A percentile compares a stretch with the other conserved stretches of the same genome.
These are phyloP conservation scores for Sambucus nigra DNA, from an alignment of 129 eudicot species.

Conservation along the genomic window DNA sequence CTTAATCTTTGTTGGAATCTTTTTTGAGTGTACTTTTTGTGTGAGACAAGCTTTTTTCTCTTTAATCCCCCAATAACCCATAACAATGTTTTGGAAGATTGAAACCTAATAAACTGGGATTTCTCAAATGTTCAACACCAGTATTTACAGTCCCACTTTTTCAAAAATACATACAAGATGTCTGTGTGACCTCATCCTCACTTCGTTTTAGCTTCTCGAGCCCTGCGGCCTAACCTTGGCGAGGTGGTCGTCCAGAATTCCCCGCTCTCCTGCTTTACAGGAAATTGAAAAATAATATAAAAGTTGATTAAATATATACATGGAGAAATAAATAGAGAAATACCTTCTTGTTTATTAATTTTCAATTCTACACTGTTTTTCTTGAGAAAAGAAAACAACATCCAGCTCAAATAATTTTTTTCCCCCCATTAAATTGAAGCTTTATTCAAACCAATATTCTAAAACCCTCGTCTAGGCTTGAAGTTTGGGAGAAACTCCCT, in stretches of 20 bases:
- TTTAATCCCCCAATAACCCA: background rate
- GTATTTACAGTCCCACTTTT: background rate
- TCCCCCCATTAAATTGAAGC: too few relatives aligned
- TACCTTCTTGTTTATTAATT: background rate
- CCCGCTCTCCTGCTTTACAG: conserved; percentile 41
- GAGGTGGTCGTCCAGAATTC: conserved; percentile 52
- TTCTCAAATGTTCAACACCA: conserved; percentile 1
- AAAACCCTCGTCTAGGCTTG: too few relatives aligned
- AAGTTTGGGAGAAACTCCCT: too few relatives aligned
- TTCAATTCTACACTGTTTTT: too few relatives aligned
- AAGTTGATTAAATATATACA: background rate
- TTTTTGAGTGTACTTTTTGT: background rate
- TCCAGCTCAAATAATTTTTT: too few relatives aligned
- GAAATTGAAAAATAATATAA: background rate
- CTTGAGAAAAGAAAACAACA: too few relatives aligned
- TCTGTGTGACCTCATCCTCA: background rate
- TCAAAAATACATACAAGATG: conserved; percentile 9
- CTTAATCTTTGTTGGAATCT: background rate
- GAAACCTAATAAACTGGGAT: conserved; percentile 1
- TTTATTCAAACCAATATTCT: too few relatives aligned
- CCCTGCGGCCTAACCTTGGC: conserved; percentile 30
- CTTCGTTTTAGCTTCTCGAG: background rate
- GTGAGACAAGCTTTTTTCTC: conserved; percentile 4
- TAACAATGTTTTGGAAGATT: background rate
- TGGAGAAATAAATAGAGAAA: background rate